phyloP scores from a whole-genome alignment of 2,329 filamentous ascomycete genomes.

The Aspergillus cejpii region DNA sequence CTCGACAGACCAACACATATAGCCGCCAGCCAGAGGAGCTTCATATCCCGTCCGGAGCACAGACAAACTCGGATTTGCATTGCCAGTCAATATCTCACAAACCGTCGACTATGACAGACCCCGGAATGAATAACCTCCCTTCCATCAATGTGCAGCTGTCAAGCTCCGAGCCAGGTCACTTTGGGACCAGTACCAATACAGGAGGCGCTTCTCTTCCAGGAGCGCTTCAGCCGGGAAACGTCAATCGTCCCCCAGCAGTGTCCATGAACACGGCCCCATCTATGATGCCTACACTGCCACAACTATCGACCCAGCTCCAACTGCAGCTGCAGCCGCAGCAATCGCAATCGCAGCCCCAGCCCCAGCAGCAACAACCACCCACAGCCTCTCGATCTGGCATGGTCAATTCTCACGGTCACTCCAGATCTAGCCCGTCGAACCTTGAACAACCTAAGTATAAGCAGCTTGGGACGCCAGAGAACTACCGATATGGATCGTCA shows the following conservation, averaged over 20 bases:
- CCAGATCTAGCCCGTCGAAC: slow-evolving; percentile 72
- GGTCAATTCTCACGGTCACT: slow-evolving; percentile 66
- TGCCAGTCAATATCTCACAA: slow-evolving; percentile 42
- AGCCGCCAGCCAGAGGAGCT: slow-evolving; percentile 51
- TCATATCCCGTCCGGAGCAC: slow-evolving; percentile 44
- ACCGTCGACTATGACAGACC: slow-evolving; percentile 47
- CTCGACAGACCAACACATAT: slow-evolving; percentile 44
- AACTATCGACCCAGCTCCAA: slow-evolving; percentile 35
- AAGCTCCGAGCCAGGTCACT: slow-evolving; percentile 45
- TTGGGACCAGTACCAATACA: slow-evolving; percentile 37
- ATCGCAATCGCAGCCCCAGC: slow-evolving; percentile 22
- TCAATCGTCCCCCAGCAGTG: slow-evolving; percentile 47
- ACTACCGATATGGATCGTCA: slow-evolving; percentile 56
- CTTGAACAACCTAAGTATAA: slow-evolving; percentile 56
- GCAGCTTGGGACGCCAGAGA: slow-evolving; percentile 57
- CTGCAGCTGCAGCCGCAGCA: slow-evolving; percentile 9
- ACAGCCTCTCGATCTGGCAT: slow-evolving; percentile 57
- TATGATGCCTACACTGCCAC: slow-evolving; percentile 51
- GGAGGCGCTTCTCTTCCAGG: slow-evolving; percentile 48
- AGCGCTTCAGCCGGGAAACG: slow-evolving; percentile 52
- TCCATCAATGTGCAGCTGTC: slow-evolving; percentile 56
- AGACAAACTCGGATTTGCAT: slow-evolving; percentile 34
- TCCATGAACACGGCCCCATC: slow-evolving; percentile 53
- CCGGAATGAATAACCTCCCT: slow-evolving; percentile 44
- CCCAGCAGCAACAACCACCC: slow-evolving; percentile 37